These are phyloP conservation scores for Quercus phellos DNA, from an alignment of 331 rosid genomes.

Conservation along the genomic window DNA sequence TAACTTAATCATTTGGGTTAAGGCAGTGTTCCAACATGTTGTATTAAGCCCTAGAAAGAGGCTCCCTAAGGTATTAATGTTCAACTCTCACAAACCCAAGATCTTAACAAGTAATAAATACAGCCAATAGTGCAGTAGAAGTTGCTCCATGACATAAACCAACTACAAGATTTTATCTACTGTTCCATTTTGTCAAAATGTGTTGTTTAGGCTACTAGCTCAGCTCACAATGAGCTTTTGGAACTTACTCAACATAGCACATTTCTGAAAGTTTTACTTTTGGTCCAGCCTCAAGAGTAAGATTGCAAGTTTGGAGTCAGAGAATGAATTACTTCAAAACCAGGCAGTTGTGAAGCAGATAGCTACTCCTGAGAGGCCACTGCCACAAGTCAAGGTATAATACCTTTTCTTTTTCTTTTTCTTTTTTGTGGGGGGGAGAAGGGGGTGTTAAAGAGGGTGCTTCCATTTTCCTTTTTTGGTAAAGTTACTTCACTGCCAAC, in stretches of 20 bases:
- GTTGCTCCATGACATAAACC: background rate
- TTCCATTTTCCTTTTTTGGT: background rate
- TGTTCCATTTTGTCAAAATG: background rate
- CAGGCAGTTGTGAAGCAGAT: conserved; percentile 39
- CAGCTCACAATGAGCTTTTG: background rate
- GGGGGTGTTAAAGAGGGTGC: conserved; percentile 18
- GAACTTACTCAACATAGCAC: background rate
- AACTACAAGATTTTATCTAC: background rate
- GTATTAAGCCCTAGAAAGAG: no score
- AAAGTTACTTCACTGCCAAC: conserved; percentile 1
- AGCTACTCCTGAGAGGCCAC: conserved; percentile 23
- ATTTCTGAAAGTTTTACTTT: conserved; percentile 10
- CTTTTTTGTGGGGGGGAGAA: background rate
- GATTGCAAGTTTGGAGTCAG: conserved; percentile 56
- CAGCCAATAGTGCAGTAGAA: background rate
- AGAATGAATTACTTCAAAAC: conserved; percentile 54
- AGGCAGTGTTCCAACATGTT: no score
- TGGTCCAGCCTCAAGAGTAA: conserved; percentile 59
- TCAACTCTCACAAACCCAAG: no score
- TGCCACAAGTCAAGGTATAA: conserved; percentile 44
- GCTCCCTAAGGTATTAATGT: no score
- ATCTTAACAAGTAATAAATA: background rate
- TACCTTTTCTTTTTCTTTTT: background rate
- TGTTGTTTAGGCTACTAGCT: background rate
- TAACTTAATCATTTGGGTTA: no score